These are phyloP conservation scores for Astrephomene gubernaculifera DNA, from an alignment of 139 green algal genomes.

Conservation along the genomic window DNA sequence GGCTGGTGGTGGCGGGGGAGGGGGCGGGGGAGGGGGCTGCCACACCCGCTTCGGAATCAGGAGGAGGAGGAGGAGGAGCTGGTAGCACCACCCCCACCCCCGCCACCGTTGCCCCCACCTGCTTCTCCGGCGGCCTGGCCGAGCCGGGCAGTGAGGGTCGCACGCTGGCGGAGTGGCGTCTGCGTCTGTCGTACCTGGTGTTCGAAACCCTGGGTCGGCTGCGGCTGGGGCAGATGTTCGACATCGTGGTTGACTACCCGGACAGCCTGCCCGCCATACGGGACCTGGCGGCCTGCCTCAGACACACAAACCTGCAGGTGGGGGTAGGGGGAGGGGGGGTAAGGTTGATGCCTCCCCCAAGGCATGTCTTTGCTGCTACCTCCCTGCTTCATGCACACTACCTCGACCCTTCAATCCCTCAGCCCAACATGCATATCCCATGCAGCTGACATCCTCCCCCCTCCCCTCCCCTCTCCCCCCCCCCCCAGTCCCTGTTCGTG, in stretches of 20 bases:
- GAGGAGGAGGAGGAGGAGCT: not conserved
- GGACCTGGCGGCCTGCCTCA: conserved; percentile 81
- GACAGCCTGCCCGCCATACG: conserved; percentile 73
- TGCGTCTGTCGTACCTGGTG: conserved; percentile 76
- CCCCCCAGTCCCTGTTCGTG: conserved; percentile 54
- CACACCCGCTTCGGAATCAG: not conserved
- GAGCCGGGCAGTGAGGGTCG: conserved; percentile 15
- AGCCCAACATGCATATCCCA: no score
- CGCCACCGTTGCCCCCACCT: not conserved
- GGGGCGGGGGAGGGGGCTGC: not conserved
- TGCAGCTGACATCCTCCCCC: not conserved
- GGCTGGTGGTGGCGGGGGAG: conserved; percentile 53
- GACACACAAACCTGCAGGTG: conserved; percentile 74
- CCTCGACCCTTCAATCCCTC: no score
- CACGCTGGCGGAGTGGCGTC: conserved; percentile 68
- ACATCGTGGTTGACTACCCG: conserved; percentile 92
- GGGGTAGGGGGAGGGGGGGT: not conserved
- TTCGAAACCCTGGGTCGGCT: conserved; percentile 79
- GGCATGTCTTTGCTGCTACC: no score
- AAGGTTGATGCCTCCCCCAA: no score
- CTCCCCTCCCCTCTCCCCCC: not conserved
- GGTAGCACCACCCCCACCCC: not conserved
- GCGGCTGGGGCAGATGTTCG: conserved; percentile 87
- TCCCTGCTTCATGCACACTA: no score
- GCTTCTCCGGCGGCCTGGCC: conserved; percentile 6